These are phyloP conservation scores for Kodamaea fungicola DNA, from an alignment of 1,139 yeast genomes.

Conservation along the genomic window DNA sequence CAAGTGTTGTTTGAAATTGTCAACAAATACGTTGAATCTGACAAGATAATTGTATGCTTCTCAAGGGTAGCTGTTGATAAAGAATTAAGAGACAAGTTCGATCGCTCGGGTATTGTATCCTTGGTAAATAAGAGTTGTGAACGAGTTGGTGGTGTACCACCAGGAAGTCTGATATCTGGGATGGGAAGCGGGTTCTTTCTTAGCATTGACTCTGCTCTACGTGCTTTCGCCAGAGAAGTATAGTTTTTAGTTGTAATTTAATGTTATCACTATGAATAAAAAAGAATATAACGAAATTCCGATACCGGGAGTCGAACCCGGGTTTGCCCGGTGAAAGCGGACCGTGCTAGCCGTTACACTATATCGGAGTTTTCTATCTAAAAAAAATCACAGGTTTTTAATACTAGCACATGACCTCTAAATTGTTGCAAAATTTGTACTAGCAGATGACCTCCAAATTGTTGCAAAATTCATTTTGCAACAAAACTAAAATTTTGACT, in stretches of 20 bases:
- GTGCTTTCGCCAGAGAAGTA: conserved; percentile 5
- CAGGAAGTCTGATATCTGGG: conserved; percentile 14
- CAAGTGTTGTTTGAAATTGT: conserved; percentile 29
- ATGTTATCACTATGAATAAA: no score
- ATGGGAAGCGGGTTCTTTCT: conserved; percentile 32
- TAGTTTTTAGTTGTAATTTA: no score
- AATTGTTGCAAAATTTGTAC: no score
- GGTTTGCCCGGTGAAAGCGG: conserved; percentile 81
- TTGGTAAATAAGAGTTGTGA: conserved; percentile 19
- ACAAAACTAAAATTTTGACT: no score
- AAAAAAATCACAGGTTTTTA: no score
- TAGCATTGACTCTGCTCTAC: conserved; percentile 29
- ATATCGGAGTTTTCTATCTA: no score
- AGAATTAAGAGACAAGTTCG: conserved; percentile 19
- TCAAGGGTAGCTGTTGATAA: conserved; percentile 23
- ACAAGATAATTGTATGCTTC: conserved; percentile 22
- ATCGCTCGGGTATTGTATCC: conserved; percentile 21
- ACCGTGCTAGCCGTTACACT: conserved; percentile 84
- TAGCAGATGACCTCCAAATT: no score
- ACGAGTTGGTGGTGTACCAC: background rate
- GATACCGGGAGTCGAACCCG: conserved; percentile 84
- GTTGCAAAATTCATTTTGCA: no score
- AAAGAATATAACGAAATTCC: conserved; percentile 38
- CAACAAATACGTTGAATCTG: conserved; percentile 17
- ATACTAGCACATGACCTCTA: no score